Evolutionary conservation across 148 eudicot species (phyloP).

Genomic region (Pharnaceum exiguum): DNA sequence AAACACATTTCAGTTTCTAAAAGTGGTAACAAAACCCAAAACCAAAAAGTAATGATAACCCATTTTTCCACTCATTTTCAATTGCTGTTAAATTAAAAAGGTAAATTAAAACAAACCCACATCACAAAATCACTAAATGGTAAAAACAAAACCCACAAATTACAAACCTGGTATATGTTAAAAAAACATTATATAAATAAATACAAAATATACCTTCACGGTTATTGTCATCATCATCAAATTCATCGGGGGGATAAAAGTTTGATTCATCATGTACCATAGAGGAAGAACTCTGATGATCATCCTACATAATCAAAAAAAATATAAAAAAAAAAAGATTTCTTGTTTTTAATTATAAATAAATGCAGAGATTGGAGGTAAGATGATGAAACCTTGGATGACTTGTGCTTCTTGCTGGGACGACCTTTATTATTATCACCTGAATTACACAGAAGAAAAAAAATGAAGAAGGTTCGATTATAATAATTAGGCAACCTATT

Average conservation of each 20-base stretch:
- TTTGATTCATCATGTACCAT: constrained; percentile 39
- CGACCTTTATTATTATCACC: constrained; percentile 41
- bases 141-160: neutral
- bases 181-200: too few relatives aligned
- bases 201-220: constrained; percentile 33
- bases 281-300: constrained; percentile 29
- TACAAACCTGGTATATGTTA: too few relatives aligned
- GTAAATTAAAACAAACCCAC: neutral
- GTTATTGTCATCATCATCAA: constrained; percentile 43
- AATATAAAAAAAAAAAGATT: neutral
- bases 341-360: neutral
- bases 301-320: constrained; percentile 34
- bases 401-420: constrained; percentile 31
- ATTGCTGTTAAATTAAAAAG: neutral
- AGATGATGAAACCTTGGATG: constrained; percentile 26
- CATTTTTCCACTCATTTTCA: neutral
- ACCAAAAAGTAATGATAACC: neutral
- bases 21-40: constrained; percentile 1
- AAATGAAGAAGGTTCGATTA: neutral
- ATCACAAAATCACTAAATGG: neutral
- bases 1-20: constrained; percentile 8
- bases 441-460: neutral
- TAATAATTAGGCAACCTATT: too few relatives aligned
- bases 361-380: neutral
- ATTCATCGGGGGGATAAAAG: constrained; percentile 40